A percentile compares a stretch with the other conserved stretches of the same genome.
Evolutionary conservation across 345 rosid species (phyloP).

Genomic region (Aegle marmelos): DNA sequence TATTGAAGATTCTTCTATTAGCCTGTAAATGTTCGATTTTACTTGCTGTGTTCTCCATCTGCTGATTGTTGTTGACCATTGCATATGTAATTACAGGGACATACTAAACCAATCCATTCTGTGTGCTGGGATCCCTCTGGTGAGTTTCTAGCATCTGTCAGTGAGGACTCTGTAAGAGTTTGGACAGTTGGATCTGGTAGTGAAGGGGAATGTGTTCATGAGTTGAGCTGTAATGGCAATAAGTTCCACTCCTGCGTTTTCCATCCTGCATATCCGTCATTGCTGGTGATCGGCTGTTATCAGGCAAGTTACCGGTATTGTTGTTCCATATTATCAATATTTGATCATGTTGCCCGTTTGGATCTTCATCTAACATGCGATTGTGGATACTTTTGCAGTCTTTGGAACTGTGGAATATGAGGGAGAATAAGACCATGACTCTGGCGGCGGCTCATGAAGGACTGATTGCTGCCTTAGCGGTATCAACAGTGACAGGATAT

Average conservation of each 20-base stretch:
- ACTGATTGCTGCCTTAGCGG: conserved; percentile 70
- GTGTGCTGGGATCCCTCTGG: conserved; percentile 95
- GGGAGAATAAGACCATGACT: conserved; percentile 77
- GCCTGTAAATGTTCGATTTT: background rate
- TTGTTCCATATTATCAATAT: background rate
- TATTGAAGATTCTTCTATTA: background rate
- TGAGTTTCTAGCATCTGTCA: conserved; percentile 79
- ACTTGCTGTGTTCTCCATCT: background rate
- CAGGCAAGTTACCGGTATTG: conserved; percentile 49
- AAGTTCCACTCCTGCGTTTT: conserved; percentile 87
- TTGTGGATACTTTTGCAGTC: conserved; percentile 46
- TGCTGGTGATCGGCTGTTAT: conserved; percentile 90
- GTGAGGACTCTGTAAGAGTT: conserved; percentile 90
- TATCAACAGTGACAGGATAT: conserved; percentile 65
- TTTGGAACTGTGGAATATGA: conserved; percentile 91
- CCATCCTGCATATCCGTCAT: conserved; percentile 68
- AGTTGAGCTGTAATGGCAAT: conserved; percentile 85
- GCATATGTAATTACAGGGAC: conserved; percentile 50
- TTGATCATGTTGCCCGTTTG: background rate
- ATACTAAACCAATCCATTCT: conserved; percentile 67
- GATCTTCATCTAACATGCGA: conserved; percentile 11
- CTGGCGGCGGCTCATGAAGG: conserved; percentile 75
- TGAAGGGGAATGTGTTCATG: conserved; percentile 87
- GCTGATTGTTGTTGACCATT: background rate
- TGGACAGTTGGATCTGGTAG: conserved; percentile 86